Percentiles rank a stretch among this genome's conserved stretches.
phyloP scores from a whole-genome alignment of 1,139 yeast genomes.

The Saccharomyces hybrid region DNA sequence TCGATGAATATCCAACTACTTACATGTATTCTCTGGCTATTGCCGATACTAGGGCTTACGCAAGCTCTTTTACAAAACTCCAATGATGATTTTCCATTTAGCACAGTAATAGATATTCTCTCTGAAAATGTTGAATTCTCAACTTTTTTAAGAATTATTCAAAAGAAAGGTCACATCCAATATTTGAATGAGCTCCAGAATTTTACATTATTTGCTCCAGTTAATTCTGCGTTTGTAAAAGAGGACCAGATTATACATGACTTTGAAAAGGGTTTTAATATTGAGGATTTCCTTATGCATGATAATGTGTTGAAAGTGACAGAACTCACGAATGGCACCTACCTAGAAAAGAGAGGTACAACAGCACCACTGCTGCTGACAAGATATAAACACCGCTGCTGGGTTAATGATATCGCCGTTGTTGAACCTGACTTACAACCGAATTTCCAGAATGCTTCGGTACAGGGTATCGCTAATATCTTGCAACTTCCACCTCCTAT shows the following conservation, averaged over 20 bases:
- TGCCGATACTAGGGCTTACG: not conserved
- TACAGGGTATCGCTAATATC: constrained; percentile 60
- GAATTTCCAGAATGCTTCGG: constrained; percentile 58
- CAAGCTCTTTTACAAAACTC: not conserved
- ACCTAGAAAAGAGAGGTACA: not conserved
- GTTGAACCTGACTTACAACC: constrained; percentile 62
- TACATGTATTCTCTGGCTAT: not conserved
- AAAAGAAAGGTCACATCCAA: constrained; percentile 61
- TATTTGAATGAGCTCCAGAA: constrained; percentile 54
- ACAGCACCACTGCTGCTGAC: constrained; percentile 5
- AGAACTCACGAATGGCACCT: constrained; percentile 13
- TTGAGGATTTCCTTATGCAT: constrained; percentile 23
- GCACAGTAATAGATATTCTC: constrained; percentile 67
- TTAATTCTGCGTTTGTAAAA: constrained; percentile 68
- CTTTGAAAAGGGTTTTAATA: constrained; percentile 12
- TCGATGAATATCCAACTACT: not conserved
- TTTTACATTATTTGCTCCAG: constrained; percentile 76
- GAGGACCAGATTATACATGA: constrained; percentile 20
- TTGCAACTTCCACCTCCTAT: constrained; percentile 10
- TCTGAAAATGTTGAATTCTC: constrained; percentile 71
- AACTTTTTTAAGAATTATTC: constrained; percentile 55
- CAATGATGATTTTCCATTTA: constrained; percentile 11
- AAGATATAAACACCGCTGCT: constrained; percentile 13
- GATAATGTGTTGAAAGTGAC: constrained; percentile 15
- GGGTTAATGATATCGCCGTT: constrained; percentile 45